These are phyloP conservation scores for Ambrosiella cleistominuta DNA, from an alignment of 2,329 filamentous ascomycete genomes.

Conservation along the genomic window DNA sequence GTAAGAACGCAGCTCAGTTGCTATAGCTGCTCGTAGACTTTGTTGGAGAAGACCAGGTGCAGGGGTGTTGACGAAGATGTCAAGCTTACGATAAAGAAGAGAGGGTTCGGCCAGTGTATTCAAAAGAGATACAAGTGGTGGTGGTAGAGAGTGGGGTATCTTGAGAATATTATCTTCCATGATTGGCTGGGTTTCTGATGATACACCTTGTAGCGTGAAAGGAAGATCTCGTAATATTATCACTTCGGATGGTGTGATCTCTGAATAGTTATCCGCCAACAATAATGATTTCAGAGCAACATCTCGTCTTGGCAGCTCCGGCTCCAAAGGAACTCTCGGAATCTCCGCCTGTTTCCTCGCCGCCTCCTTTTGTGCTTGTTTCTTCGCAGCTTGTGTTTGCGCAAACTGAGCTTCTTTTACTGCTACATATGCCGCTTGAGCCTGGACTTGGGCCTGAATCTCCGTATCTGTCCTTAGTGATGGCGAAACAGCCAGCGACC, in stretches of 20 bases:
- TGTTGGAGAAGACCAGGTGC: constrained; percentile 78
- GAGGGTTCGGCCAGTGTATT: constrained; percentile 87
- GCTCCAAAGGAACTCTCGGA: constrained; percentile 14
- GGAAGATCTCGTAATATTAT: constrained; percentile 63
- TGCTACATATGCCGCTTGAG: constrained; percentile 26
- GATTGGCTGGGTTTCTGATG: constrained; percentile 71
- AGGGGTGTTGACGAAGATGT: constrained; percentile 63
- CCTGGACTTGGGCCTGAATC: constrained; percentile 18
- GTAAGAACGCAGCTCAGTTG: constrained; percentile 72
- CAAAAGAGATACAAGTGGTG: constrained; percentile 70
- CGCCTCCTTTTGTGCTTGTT: constrained; percentile 17
- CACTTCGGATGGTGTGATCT: constrained; percentile 45
- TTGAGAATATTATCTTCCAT: constrained; percentile 49
- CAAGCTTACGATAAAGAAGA: constrained; percentile 68
- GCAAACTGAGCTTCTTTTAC: constrained; percentile 23
- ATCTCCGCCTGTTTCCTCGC: constrained; percentile 18
- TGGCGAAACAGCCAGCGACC: constrained; percentile 21
- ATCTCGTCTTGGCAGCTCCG: constrained; percentile 25
- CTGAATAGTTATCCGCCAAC: constrained; percentile 37
- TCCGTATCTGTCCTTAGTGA: constrained; percentile 28
- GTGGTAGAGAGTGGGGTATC: constrained; percentile 60
- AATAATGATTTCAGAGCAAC: constrained; percentile 40
- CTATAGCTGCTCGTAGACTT: constrained; percentile 75
- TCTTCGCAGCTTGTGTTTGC: constrained; percentile 6
- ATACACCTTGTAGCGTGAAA: constrained; percentile 82